These are phyloP conservation scores for Taiozyma onychis DNA, from an alignment of 1,139 yeast species.

Conservation along the genomic window DNA sequence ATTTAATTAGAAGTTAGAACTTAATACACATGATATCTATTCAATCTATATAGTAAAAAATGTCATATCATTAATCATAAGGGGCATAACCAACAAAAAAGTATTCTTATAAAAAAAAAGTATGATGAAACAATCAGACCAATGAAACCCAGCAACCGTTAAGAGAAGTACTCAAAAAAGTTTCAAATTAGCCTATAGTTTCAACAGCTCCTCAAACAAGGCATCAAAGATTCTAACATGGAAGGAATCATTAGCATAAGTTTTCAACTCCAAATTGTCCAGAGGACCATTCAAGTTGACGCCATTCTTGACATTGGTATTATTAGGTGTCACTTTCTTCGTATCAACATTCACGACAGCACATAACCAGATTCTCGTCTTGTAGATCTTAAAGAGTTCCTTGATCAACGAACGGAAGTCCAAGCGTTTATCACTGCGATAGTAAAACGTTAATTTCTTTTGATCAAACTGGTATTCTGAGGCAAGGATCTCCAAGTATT, in stretches of 20 bases:
- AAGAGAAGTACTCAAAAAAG: background rate
- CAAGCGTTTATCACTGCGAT: conserved; percentile 63
- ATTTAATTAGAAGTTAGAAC: too few relatives aligned
- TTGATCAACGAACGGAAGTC: conserved; percentile 91
- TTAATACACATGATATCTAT: background rate
- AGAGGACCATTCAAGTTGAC: conserved; percentile 6
- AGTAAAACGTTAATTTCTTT: conserved; percentile 87
- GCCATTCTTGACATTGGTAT: background rate
- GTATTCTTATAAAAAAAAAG: background rate
- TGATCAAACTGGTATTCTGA: conserved; percentile 97
- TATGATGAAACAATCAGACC: background rate
- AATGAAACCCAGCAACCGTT: background rate
- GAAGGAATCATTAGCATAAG: conserved; percentile 25
- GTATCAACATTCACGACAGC: conserved; percentile 43
- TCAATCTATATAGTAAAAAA: background rate
- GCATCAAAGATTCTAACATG: conserved; percentile 26
- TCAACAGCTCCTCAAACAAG: conserved; percentile 16
- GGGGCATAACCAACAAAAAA: background rate
- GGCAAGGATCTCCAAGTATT: conserved; percentile 43
- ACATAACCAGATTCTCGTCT: conserved; percentile 96
- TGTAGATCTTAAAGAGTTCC: conserved; percentile 87
- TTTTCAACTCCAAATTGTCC: conserved; percentile 10
- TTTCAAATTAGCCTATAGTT: background rate
- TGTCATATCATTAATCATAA: background rate
- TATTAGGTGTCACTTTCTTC: conserved; percentile 3